Evolutionary conservation across 257 asterid genomes (phyloP).

Genomic region (Striga asiatica): DNA sequence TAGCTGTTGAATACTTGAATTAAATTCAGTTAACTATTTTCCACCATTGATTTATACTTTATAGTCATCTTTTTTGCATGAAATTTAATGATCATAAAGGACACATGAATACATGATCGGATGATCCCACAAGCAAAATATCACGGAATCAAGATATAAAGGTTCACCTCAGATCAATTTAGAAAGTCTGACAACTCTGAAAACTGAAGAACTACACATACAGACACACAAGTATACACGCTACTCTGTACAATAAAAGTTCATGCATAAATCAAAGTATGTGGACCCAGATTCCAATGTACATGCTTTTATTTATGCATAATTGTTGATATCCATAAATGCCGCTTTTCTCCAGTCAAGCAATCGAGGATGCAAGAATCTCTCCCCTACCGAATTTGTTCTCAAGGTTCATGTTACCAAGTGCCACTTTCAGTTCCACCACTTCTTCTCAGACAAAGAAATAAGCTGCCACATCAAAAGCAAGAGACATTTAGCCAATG

Average conservation of each 20-base stretch:
- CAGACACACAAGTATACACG: too few relatives aligned
- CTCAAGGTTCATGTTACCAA: neutral
- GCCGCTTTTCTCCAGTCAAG: neutral
- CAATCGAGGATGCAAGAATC: neutral
- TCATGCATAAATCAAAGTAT: neutral
- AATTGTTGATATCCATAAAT: too few relatives aligned
- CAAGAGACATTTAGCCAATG: neutral
- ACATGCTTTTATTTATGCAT: too few relatives aligned
- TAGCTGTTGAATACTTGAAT: too few relatives aligned
- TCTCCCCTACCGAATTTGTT: neutral
- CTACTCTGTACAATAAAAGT: neutral
- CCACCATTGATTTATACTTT: neutral
- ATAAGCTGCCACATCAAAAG: neutral
- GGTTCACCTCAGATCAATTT: neutral
- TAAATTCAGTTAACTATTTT: too few relatives aligned
- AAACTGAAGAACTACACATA: too few relatives aligned
- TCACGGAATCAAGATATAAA: neutral
- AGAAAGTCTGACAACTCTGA: neutral
- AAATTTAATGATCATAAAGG: neutral
- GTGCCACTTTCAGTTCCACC: neutral
- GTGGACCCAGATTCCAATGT: too few relatives aligned
- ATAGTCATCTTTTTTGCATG: neutral
- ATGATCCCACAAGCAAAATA: neutral
- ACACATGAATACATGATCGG: too few relatives aligned
- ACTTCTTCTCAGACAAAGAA: slow-evolving; percentile 2